phyloP scores from a whole-genome alignment of 305 asterid species.

The Rubia peregrina region DNA sequence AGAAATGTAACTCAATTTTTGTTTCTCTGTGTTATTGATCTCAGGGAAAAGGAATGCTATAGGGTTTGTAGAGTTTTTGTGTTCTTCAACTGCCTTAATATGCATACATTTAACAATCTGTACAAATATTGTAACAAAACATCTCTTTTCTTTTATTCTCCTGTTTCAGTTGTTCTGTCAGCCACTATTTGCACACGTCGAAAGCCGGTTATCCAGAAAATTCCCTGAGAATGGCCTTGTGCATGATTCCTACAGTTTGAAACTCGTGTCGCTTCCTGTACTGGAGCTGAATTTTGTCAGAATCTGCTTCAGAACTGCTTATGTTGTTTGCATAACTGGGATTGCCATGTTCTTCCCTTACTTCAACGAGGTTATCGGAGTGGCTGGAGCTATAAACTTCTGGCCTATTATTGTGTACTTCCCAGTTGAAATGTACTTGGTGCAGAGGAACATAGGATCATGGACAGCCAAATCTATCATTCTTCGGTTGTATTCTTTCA shows the following conservation, averaged over 20 bases:
- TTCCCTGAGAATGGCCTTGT: constrained; percentile 38
- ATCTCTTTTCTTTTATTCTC: background rate
- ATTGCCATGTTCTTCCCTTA: constrained; percentile 53
- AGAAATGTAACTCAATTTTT: background rate
- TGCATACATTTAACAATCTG: too few relatives aligned
- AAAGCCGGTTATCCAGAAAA: constrained; percentile 36
- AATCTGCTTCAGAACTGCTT: constrained; percentile 43
- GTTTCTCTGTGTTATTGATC: background rate
- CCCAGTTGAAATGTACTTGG: constrained; percentile 73
- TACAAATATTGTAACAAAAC: background rate
- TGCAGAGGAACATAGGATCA: constrained; percentile 36
- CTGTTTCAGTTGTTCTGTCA: constrained; percentile 48
- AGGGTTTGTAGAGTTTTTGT: constrained; percentile 47
- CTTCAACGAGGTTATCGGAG: constrained; percentile 63
- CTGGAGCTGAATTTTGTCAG: constrained; percentile 38
- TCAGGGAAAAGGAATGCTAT: constrained; percentile 51
- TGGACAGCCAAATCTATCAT: constrained; percentile 35
- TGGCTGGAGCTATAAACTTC: constrained; percentile 60
- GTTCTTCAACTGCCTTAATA: constrained; percentile 39
- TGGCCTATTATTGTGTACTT: constrained; percentile 74
- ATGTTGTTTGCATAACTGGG: constrained; percentile 49
- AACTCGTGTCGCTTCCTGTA: constrained; percentile 26
- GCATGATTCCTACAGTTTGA: constrained; percentile 25
- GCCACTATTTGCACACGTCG: constrained; percentile 48
- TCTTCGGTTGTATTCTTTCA: constrained; percentile 36